phyloP scores from a whole-genome alignment of 2,329 filamentous ascomycete genomes.

The Diplodia mutila region DNA sequence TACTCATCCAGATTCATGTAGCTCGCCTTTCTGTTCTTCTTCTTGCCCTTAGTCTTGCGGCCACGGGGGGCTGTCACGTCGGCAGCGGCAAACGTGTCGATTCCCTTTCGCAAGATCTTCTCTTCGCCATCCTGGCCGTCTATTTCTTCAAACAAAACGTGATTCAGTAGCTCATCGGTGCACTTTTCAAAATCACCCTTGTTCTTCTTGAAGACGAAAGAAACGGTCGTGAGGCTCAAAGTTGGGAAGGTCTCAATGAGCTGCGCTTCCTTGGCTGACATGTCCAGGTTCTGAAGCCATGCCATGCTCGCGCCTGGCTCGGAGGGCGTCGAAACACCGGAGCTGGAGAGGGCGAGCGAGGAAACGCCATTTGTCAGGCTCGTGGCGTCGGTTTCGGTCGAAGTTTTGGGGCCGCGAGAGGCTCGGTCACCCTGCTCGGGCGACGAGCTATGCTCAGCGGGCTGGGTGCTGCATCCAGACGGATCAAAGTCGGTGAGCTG shows the following conservation, averaged over 20 bases:
- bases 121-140: slow-evolving; percentile 53
- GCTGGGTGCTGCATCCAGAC: slow-evolving; percentile 65
- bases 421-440: slow-evolving; percentile 26
- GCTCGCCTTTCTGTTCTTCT: slow-evolving; percentile 42
- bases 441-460: slow-evolving; percentile 29
- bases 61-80: slow-evolving; percentile 52
- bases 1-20: slow-evolving; percentile 36
- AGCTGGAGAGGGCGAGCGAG: slow-evolving; percentile 38
- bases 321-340: background rate
- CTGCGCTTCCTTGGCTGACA: slow-evolving; percentile 61
- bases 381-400: slow-evolving; percentile 55
- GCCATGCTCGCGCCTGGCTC: slow-evolving; percentile 27
- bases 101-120: slow-evolving; percentile 63
- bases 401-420: slow-evolving; percentile 33
- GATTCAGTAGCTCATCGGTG: slow-evolving; percentile 79
- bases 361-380: slow-evolving; percentile 54
- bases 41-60: slow-evolving; percentile 51
- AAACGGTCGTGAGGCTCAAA: slow-evolving; percentile 67
- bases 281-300: slow-evolving; percentile 41
- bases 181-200: slow-evolving; percentile 69
- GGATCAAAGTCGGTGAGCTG: slow-evolving; percentile 79
- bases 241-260: slow-evolving; percentile 74
- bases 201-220: slow-evolving; percentile 68
- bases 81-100: slow-evolving; percentile 75
- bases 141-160: slow-evolving; percentile 74